Evolutionary conservation across 2,329 filamentous ascomycete species (phyloP).

Genomic region (Colletotrichum sp.): DNA sequence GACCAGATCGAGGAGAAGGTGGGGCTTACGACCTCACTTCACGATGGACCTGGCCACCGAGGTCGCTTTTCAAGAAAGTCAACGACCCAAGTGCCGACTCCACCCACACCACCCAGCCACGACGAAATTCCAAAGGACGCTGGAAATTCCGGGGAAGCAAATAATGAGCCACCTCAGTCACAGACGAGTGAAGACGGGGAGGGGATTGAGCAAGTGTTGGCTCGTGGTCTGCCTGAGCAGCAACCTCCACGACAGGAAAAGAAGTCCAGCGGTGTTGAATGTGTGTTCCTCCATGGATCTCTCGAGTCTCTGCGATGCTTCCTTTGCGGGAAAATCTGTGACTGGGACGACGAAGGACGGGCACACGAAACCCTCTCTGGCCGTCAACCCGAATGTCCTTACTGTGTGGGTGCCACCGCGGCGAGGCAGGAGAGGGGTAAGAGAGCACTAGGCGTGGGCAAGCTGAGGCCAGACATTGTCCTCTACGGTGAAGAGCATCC

Average conservation of each 20-base stretch:
- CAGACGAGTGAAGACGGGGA: neutral
- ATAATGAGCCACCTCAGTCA: neutral
- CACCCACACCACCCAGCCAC: neutral
- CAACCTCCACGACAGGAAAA: neutral
- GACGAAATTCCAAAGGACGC: neutral
- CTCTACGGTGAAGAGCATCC: conserved; percentile 78
- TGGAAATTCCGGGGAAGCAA: neutral
- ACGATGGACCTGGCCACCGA: conserved; percentile 65
- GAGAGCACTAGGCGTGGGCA: conserved; percentile 69
- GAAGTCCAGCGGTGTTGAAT: conserved; percentile 54
- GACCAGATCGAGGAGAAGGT: conserved; percentile 76
- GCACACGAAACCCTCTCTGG: conserved; percentile 65
- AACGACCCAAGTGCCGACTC: conserved; percentile 29
- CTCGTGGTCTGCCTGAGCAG: neutral
- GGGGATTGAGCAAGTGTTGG: neutral
- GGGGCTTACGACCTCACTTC: conserved; percentile 67
- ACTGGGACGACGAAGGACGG: conserved; percentile 64
- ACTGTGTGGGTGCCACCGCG: conserved; percentile 66
- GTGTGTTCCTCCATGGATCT: conserved; percentile 77
- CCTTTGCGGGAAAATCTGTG: conserved; percentile 60
- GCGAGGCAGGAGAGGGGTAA: conserved; percentile 70
- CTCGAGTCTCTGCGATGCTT: conserved; percentile 69
- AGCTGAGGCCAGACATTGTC: conserved; percentile 74
- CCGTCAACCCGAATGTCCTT: conserved; percentile 70
- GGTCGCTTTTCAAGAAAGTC: conserved; percentile 62